phyloP scores from a whole-genome alignment of 1,139 yeast genomes.

The Yamadazyma conglobata region DNA sequence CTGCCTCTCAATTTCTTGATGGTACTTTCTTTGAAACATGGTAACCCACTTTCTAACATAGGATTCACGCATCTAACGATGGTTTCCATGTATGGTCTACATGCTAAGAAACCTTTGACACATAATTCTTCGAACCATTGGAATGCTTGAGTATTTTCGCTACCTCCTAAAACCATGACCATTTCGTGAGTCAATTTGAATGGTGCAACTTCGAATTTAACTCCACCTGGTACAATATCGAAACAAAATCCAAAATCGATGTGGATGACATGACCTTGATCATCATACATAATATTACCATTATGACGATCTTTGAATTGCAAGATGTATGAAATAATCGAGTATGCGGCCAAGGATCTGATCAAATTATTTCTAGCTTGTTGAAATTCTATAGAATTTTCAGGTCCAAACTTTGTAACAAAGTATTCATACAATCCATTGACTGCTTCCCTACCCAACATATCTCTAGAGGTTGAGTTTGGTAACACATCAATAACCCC shows the following conservation, averaged over 20 bases:
- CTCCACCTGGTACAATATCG: conserved; percentile 99
- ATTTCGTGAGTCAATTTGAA: conserved; percentile 95
- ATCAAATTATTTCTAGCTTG: conserved; percentile 89
- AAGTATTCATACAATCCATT: conserved; percentile 94
- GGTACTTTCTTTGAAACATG: conserved; percentile 87
- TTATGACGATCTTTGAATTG: conserved; percentile 98
- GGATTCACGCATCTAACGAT: conserved; percentile 85
- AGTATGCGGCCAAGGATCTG: conserved; percentile 92
- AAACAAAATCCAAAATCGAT: conserved; percentile 98
- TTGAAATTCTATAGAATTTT: conserved; percentile 84
- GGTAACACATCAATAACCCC: conserved; percentile 98
- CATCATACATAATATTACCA: conserved; percentile 98
- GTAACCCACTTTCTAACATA: conserved; percentile 93
- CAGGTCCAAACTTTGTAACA: conserved; percentile 90
- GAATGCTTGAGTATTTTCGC: conserved; percentile 79
- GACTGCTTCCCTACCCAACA: conserved; percentile 98
- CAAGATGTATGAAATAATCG: conserved; percentile 84
- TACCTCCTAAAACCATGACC: conserved; percentile 94
- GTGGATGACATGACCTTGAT: conserved; percentile 89
- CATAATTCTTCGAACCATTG: conserved; percentile 94
- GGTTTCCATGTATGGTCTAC: conserved; percentile 85
- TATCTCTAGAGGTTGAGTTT: conserved; percentile 90
- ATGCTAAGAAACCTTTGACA: conserved; percentile 85
- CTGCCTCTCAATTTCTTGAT: conserved; percentile 73
- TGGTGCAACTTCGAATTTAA: conserved; percentile 94